phyloP scores from a whole-genome alignment of 805 yeast species.

The Starmera pachycereana region DNA sequence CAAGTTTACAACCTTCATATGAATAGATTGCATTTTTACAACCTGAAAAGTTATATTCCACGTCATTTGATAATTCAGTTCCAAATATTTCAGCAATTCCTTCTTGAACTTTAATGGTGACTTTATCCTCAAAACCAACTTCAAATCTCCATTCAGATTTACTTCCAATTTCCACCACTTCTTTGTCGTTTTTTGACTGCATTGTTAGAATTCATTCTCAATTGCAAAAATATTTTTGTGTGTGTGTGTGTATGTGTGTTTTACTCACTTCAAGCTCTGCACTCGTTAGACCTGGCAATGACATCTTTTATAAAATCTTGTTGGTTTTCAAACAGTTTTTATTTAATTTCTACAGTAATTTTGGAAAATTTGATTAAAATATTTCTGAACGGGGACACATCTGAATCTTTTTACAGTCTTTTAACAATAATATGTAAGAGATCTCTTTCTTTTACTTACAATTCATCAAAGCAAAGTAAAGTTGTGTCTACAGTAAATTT shows the following conservation, averaged over 20 bases:
- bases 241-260: too few relatives aligned
- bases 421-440: too few relatives aligned
- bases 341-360: too few relatives aligned
- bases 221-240: too few relatives aligned
- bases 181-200: slow-evolving; percentile 1
- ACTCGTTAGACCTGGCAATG: background rate
- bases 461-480: too few relatives aligned
- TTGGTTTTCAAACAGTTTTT: background rate
- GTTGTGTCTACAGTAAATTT: too few relatives aligned
- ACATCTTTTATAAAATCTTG: background rate
- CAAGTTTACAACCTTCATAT: slow-evolving; percentile 53
- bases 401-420: too few relatives aligned
- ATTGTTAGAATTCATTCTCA: background rate
- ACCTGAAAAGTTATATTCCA: slow-evolving; percentile 47
- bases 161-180: slow-evolving; percentile 16
- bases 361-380: too few relatives aligned
- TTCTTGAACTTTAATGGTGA: slow-evolving; percentile 38
- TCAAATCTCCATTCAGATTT: slow-evolving; percentile 71
- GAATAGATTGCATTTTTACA: slow-evolving; percentile 46
- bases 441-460: too few relatives aligned
- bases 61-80: slow-evolving; percentile 74
- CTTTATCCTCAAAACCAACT: slow-evolving; percentile 38
- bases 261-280: background rate
- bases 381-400: too few relatives aligned
- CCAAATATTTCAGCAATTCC: slow-evolving; percentile 92